Evolutionary conservation across 2,329 filamentous ascomycete genomes (phyloP).

Genomic region (Penicillium sp.): DNA sequence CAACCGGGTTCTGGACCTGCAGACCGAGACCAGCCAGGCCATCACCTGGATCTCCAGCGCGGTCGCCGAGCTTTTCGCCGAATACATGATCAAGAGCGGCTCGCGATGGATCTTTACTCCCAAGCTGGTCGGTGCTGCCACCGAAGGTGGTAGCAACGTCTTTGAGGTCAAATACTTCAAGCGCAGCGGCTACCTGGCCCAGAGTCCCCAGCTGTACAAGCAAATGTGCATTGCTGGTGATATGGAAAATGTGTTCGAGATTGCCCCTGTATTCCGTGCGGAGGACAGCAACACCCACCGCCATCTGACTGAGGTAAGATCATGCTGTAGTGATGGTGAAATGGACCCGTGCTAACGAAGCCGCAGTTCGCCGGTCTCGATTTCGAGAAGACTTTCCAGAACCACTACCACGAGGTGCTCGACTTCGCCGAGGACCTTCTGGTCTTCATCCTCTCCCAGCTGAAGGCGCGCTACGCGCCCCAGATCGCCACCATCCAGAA

Average conservation of each 20-base stretch:
- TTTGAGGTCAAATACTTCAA: conserved; percentile 90
- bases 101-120: conserved; percentile 88
- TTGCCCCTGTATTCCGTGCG: conserved; percentile 65
- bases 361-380: conserved; percentile 51
- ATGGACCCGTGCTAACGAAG: conserved; percentile 16
- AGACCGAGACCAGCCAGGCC: conserved; percentile 85
- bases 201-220: conserved; percentile 66
- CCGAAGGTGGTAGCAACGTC: conserved; percentile 89
- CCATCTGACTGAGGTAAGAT: conserved; percentile 60
- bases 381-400: conserved; percentile 52
- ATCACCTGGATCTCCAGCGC: conserved; percentile 70
- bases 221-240: conserved; percentile 66
- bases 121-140: conserved; percentile 83
- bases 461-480: conserved; percentile 45
- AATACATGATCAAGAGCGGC: conserved; percentile 71
- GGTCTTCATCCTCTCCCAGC: conserved; percentile 48
- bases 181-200: conserved; percentile 68
- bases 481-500: conserved; percentile 49
- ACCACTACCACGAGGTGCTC: conserved; percentile 53
- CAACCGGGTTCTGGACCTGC: conserved; percentile 90
- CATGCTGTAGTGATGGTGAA: neutral
- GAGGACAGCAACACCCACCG: conserved; percentile 67
- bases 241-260: conserved; percentile 63
- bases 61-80: conserved; percentile 68
- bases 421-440: conserved; percentile 50